Percentiles rank a stretch among this genome's conserved stretches.
phyloP scores from a whole-genome alignment of 2,329 filamentous ascomycete genomes.

The Sporothrix mexicana region DNA sequence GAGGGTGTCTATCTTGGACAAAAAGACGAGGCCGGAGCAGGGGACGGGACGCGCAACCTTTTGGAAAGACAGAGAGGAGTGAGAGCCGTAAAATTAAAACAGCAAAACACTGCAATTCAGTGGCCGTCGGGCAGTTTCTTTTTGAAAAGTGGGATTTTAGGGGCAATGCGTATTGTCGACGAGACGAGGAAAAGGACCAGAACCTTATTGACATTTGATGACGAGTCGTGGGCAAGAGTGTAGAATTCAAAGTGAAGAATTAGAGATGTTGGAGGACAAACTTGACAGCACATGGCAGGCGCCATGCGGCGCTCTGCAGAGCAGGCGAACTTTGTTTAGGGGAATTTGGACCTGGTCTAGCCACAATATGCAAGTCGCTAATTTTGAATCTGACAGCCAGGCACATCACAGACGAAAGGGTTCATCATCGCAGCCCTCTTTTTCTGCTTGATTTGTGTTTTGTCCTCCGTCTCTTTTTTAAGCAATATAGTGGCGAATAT shows the following conservation, averaged over 20 bases:
- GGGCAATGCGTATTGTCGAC: not conserved
- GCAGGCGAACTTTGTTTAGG: not conserved
- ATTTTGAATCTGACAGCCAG: not conserved
- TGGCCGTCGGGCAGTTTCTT: not conserved
- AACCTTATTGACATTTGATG: not conserved
- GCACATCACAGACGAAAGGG: not conserved
- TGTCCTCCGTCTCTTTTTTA: no score
- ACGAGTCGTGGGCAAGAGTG: not conserved
- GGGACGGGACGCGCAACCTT: not conserved
- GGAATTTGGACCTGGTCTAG: no score
- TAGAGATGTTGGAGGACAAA: not conserved
- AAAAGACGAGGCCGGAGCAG: not conserved
- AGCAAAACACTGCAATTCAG: no score
- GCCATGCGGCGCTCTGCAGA: not conserved
- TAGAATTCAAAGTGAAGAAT: not conserved
- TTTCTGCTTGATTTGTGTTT: not conserved
- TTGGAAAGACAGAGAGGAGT: no score
- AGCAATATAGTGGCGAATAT: no score
- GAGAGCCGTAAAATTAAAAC: no score
- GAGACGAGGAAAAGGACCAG: not conserved
- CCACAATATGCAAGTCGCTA: no score
- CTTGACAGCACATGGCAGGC: no score
- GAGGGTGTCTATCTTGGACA: not conserved
- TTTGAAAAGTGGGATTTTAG: conserved; percentile 2
- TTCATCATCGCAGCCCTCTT: not conserved